Evolutionary conservation across 768 basidiomycete genomes (phyloP).

Genomic region (Calocera cornea): DNA sequence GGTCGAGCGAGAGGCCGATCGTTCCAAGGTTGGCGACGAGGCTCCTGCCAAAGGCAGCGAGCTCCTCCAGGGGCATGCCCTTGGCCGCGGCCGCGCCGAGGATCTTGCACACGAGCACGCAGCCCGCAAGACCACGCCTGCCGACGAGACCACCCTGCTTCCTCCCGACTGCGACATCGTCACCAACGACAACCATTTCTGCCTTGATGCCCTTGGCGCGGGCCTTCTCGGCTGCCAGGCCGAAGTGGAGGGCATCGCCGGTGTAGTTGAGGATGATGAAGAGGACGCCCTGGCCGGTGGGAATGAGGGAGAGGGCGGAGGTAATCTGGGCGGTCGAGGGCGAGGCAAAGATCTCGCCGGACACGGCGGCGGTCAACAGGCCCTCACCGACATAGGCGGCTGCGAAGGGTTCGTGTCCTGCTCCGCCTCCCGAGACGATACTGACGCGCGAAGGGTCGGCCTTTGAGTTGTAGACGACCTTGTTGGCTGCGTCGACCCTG

Average conservation of each 20-base stretch:
- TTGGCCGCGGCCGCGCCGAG: conserved; percentile 65
- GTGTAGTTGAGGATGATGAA: conserved; percentile 58
- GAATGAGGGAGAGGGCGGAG: conserved; percentile 35
- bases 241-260: conserved; percentile 83
- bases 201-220: conserved; percentile 54
- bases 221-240: conserved; percentile 74
- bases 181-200: conserved; percentile 71
- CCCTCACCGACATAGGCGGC: conserved; percentile 44
- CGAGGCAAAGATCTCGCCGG: conserved; percentile 50
- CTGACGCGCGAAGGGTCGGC: conserved; percentile 24
- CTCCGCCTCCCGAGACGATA: conserved; percentile 38
- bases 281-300: conserved; percentile 24
- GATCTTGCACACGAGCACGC: conserved; percentile 78
- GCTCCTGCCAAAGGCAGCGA: conserved; percentile 52
- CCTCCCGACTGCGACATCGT: conserved; percentile 78
- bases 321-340: conserved; percentile 46
- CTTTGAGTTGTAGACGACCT: conserved; percentile 25
- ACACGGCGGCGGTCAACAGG: conserved; percentile 42
- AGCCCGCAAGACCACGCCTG: conserved; percentile 68
- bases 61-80: conserved; percentile 57
- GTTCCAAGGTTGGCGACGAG: conserved; percentile 58
- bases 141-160: conserved; percentile 76
- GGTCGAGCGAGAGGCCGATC: conserved; percentile 76
- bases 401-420: conserved; percentile 49
- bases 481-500: conserved; percentile 26